phyloP scores from a whole-genome alignment of 208 protist species.

The Lotmaria passim region DNA sequence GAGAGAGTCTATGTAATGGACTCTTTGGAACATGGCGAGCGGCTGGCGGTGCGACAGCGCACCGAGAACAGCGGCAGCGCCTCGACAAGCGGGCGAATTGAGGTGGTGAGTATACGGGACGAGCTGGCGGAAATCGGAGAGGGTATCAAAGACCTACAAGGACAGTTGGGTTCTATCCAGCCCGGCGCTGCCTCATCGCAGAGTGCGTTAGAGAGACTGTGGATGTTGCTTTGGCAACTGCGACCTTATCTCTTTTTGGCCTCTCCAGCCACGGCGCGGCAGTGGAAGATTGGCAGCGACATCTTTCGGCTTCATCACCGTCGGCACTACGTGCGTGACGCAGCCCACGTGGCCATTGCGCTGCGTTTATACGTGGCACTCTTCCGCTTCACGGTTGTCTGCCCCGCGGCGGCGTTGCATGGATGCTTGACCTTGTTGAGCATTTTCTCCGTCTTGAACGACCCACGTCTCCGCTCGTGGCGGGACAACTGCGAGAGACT shows the following conservation, averaged over 20 bases:
- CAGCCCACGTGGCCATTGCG: slow-evolving; percentile 46
- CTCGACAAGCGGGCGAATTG: not conserved
- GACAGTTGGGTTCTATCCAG: slow-evolving; percentile 18
- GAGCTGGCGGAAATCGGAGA: slow-evolving; percentile 33
- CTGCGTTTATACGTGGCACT: slow-evolving; percentile 67
- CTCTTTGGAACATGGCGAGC: slow-evolving; percentile 8
- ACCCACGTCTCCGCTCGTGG: slow-evolving; percentile 16
- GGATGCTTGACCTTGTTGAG: slow-evolving; percentile 61
- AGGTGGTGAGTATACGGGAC: slow-evolving; percentile 5
- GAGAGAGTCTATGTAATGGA: no score
- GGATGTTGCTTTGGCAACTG: slow-evolving; percentile 61
- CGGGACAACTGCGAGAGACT: slow-evolving; percentile 38
- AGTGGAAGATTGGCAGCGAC: slow-evolving; percentile 18
- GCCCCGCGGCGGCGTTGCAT: slow-evolving; percentile 53
- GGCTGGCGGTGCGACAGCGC: slow-evolving; percentile 13
- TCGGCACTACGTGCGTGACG: slow-evolving; percentile 34
- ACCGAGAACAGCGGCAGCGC: slow-evolving; percentile 7
- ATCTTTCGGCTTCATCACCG: slow-evolving; percentile 31
- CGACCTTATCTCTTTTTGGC: slow-evolving; percentile 58
- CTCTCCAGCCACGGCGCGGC: slow-evolving; percentile 12
- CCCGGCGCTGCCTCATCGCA: not conserved
- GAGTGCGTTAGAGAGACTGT: slow-evolving; percentile 34
- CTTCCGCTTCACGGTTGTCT: slow-evolving; percentile 45
- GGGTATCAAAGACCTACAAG: slow-evolving; percentile 29
- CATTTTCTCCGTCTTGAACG: slow-evolving; percentile 50